phyloP scores from a whole-genome alignment of 208 protist genomes.

The Leishmania gerbilli region DNA sequence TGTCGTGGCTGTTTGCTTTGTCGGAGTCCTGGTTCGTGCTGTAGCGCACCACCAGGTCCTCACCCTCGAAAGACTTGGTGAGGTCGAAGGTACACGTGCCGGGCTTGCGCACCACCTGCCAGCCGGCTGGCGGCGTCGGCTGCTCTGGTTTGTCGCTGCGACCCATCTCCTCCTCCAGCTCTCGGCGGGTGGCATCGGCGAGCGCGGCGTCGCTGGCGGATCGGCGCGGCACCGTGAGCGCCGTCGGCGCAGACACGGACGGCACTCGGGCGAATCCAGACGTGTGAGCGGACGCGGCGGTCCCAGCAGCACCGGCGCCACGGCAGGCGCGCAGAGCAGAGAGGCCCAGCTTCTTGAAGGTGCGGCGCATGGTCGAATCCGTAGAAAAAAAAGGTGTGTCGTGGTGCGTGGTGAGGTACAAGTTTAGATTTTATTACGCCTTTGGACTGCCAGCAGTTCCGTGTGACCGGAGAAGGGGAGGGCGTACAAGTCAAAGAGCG shows the following conservation, averaged over 20 bases:
- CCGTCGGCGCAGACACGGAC: not conserved
- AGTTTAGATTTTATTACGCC: not conserved
- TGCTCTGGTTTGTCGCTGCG: conserved; percentile 73
- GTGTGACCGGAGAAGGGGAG: too few species aligned
- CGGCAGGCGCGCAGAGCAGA: conserved; percentile 32
- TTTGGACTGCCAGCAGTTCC: not conserved
- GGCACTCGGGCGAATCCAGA: not conserved
- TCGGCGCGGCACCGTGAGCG: conserved; percentile 42
- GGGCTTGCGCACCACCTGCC: conserved; percentile 66
- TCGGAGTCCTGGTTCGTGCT: conserved; percentile 51
- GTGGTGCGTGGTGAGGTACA: too few species aligned
- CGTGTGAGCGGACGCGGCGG: not conserved
- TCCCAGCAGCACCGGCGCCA: conserved; percentile 1
- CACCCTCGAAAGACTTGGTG: conserved; percentile 71
- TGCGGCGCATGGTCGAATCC: conserved; percentile 24
- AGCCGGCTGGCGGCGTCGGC: conserved; percentile 72
- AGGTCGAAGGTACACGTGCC: conserved; percentile 74
- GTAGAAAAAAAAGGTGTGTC: not conserved
- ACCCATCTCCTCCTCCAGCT: conserved; percentile 86
- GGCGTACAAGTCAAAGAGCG: not conserved
- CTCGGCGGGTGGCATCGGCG: conserved; percentile 51
- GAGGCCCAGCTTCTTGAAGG: conserved; percentile 22
- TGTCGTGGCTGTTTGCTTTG: conserved; percentile 55
- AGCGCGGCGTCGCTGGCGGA: conserved; percentile 60
- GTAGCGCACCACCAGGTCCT: conserved; percentile 80